phyloP scores from a whole-genome alignment of 106 monocot genomes.

The Dactylorhiza incarnata region DNA sequence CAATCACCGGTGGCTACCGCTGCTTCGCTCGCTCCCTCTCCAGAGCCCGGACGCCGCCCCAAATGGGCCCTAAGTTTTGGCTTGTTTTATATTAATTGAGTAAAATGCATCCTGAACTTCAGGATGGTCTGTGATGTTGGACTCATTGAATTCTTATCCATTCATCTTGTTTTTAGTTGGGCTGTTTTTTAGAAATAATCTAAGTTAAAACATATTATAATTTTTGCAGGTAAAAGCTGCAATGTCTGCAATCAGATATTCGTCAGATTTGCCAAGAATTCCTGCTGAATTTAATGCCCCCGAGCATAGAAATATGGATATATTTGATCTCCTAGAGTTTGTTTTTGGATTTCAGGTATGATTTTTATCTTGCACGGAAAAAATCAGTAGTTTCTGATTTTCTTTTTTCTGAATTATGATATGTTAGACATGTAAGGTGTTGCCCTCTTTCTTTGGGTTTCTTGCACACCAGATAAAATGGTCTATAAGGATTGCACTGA shows the following conservation, averaged over 20 bases:
- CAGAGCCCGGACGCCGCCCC: too few relatives aligned
- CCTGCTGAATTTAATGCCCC: constrained; percentile 43
- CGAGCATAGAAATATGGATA: constrained; percentile 49
- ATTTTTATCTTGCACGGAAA: not conserved
- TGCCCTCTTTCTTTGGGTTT: not conserved
- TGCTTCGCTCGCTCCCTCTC: too few relatives aligned
- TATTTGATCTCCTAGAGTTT: constrained; percentile 90
- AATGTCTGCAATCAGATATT: constrained; percentile 69
- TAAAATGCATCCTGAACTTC: not conserved
- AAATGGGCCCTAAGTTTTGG: not conserved
- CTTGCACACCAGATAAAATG: not conserved
- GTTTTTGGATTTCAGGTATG: constrained; percentile 97
- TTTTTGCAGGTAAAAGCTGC: constrained; percentile 77
- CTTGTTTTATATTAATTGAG: not conserved
- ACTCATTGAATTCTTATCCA: not conserved
- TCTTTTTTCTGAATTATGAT: not conserved
- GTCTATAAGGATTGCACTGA: too few relatives aligned
- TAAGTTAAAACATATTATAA: not conserved
- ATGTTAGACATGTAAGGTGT: not conserved
- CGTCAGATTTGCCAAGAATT: constrained; percentile 57
- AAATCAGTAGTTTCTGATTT: not conserved
- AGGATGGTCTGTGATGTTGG: not conserved
- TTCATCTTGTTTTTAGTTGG: not conserved
- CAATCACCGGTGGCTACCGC: too few relatives aligned
- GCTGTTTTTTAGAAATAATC: not conserved